Evolutionary conservation across 306 rosid genomes (phyloP), one percentile per base, ranked within the genome.

Genomic region (Notholithocarpus densiflorus): DNA sequence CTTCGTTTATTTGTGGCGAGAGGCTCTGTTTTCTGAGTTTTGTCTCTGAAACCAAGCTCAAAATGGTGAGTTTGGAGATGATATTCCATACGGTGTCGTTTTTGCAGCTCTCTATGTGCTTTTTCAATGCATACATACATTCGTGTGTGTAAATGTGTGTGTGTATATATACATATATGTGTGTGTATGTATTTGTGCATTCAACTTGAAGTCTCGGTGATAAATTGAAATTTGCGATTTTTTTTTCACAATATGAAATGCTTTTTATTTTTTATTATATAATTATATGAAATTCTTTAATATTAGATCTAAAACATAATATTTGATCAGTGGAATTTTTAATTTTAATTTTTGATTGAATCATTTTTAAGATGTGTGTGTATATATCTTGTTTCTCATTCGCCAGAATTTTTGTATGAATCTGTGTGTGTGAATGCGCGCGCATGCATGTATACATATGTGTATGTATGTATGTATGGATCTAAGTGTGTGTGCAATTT

Each of bases 41-140:
- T 8, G 48, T 65, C 45, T 24, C 14, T n/a, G 9, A 64, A 20
- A 19, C 12, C 32, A 48, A n/a, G 48, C n/a, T 14, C 31, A 66
- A 29, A 20, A 66, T 84, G 84, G 76, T 77, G 87, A 80, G 84
- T 27, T 83, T 48, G 13, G 52, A 68, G 17, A 34, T 45, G 75
- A 57, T 71, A 40, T 57, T 2, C 2, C 5, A 27, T 54, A 43
- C 75, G 26, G 18, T 20, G 45, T 0, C 62, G 61, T 27, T 74
- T 43, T 55, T 23, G 14, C 79, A 26, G 17, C 19, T 52, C 24
- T 45, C 15, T 55, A 1, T 7, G 0, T 13, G 4, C 32, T 54
- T 12, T 3, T 54, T 70, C 69, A n/a, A n/a, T n/a, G n/a, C n/a
- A 56, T 19, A 0, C 24, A 56, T 56, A 7, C 4, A 8, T 21